A percentile compares a stretch with the other conserved stretches of the same genome.
phyloP scores from a whole-genome alignment of 2,329 filamentous ascomycete species.

The Salinomyces thailandicus region DNA sequence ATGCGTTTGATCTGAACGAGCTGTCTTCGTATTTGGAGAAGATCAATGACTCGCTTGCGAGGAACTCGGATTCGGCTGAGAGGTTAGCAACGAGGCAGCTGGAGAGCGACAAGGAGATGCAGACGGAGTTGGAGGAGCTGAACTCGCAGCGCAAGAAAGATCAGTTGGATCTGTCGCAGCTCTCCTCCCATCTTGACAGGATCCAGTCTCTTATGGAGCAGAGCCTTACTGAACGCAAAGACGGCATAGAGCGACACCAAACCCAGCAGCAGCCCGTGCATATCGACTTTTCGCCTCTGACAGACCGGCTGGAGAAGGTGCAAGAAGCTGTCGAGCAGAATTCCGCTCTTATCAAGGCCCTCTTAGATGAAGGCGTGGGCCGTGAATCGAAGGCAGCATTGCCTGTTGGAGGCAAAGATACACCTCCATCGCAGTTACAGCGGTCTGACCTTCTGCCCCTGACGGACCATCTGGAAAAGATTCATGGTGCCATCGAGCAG shows the following conservation, averaged over 20 bases:
- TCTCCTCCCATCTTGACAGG: slow-evolving; percentile 19
- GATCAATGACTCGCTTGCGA: slow-evolving; percentile 15
- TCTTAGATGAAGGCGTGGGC: slow-evolving; percentile 12
- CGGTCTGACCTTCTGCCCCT: slow-evolving; percentile 6
- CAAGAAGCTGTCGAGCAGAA: slow-evolving; percentile 21
- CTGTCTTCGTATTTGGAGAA: slow-evolving; percentile 14
- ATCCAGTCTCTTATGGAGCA: slow-evolving; percentile 19
- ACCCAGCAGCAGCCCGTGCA: neutral
- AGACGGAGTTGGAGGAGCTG: slow-evolving; percentile 10
- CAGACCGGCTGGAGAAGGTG: slow-evolving; percentile 13
- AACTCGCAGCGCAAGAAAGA: slow-evolving; percentile 9
- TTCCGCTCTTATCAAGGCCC: slow-evolving; percentile 13
- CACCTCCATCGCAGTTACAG: neutral
- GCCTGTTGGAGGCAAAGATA: slow-evolving; percentile 8
- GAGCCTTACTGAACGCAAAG: slow-evolving; percentile 8
- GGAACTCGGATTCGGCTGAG: slow-evolving; percentile 16
- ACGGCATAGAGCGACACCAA: neutral
- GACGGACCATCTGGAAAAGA: slow-evolving; percentile 8
- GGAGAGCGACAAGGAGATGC: slow-evolving; percentile 19
- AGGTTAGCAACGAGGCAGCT: slow-evolving; percentile 15
- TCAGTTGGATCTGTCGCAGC: slow-evolving; percentile 15
- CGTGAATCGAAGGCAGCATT: slow-evolving; percentile 7
- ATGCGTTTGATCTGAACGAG: slow-evolving; percentile 9
- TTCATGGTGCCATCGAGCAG: slow-evolving; percentile 10
- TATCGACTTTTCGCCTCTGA: slow-evolving; percentile 16